A percentile compares a stretch with the other conserved stretches of the same genome.
phyloP scores from a whole-genome alignment of 768 basidiomycete species.

The Auricularia cornea region DNA sequence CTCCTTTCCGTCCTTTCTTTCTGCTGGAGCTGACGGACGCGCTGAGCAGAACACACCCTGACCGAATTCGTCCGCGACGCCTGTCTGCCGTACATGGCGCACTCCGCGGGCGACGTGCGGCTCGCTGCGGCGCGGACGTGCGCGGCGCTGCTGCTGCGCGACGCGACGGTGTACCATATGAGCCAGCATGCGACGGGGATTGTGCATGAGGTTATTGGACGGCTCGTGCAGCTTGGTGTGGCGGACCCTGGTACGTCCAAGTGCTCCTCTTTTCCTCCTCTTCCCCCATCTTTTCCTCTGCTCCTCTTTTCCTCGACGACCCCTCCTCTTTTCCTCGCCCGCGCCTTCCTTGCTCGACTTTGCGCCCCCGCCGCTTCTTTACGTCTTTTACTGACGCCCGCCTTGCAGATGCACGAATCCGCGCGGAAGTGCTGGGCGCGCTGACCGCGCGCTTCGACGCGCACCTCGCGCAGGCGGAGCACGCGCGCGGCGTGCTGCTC shows the following conservation, averaged over 20 bases:
- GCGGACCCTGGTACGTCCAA: constrained; percentile 57
- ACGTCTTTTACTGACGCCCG: not conserved
- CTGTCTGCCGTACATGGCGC: constrained; percentile 87
- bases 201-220: constrained; percentile 94
- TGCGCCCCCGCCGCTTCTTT: constrained; percentile 67
- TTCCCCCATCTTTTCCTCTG: too few relatives aligned
- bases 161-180: constrained; percentile 92
- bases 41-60: constrained; percentile 48
- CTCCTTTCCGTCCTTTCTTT: not conserved
- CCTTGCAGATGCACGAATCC: constrained; percentile 56
- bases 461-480: constrained; percentile 94
- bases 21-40: not conserved
- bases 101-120: constrained; percentile 81
- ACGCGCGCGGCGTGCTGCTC: constrained; percentile 92
- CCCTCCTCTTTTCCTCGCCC: not conserved
- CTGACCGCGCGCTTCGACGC: constrained; percentile 93
- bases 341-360: constrained; percentile 76
- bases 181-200: constrained; percentile 95
- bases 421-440: constrained; percentile 75
- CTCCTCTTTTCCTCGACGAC: not conserved
- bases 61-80: constrained; percentile 93
- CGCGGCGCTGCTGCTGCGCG: constrained; percentile 82
- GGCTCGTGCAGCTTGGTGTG: constrained; percentile 87
- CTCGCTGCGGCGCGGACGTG: constrained; percentile 87
- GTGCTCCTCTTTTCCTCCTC: too few relatives aligned